phyloP scores from a whole-genome alignment of 495 filamentous ascomycete species.

The Filosporella fistucella region DNA sequence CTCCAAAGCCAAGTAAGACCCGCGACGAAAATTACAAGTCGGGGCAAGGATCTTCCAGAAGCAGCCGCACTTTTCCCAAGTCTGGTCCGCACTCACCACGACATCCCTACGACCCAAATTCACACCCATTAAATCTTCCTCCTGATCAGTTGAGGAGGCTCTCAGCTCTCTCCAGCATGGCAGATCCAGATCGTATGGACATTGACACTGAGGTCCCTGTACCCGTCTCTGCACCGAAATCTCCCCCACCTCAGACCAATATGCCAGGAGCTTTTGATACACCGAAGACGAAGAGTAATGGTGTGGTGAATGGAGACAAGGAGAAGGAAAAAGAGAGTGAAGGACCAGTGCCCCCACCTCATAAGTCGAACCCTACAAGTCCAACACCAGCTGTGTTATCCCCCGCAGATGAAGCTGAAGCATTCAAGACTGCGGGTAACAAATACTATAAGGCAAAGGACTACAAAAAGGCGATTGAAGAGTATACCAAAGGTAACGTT shows the following conservation, averaged over 20 bases:
- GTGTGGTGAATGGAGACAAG: constrained; percentile 26
- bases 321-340: no score
- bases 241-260: constrained; percentile 32
- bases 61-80: constrained; percentile 20
- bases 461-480: constrained; percentile 77
- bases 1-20: constrained; percentile 1
- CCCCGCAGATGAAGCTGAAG: constrained; percentile 70
- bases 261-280: constrained; percentile 38
- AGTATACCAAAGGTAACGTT: constrained; percentile 83
- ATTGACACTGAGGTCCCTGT: constrained; percentile 58
- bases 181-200: constrained; percentile 66
- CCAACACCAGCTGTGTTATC: constrained; percentile 42
- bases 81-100: constrained; percentile 19
- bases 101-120: constrained; percentile 58
- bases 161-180: constrained; percentile 65
- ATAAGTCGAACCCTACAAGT: constrained; percentile 58
- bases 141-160: constrained; percentile 76
- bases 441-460: constrained; percentile 93
- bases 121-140: constrained; percentile 81
- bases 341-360: constrained; percentile 77
- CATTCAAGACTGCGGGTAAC: constrained; percentile 88
- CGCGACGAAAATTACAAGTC: constrained; percentile 19
- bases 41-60: constrained; percentile 17
- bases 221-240: constrained; percentile 37
- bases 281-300: constrained; percentile 42